These are phyloP conservation scores for Cryomyces minteri DNA, from an alignment of 495 filamentous ascomycete species.

Conservation along the genomic window DNA sequence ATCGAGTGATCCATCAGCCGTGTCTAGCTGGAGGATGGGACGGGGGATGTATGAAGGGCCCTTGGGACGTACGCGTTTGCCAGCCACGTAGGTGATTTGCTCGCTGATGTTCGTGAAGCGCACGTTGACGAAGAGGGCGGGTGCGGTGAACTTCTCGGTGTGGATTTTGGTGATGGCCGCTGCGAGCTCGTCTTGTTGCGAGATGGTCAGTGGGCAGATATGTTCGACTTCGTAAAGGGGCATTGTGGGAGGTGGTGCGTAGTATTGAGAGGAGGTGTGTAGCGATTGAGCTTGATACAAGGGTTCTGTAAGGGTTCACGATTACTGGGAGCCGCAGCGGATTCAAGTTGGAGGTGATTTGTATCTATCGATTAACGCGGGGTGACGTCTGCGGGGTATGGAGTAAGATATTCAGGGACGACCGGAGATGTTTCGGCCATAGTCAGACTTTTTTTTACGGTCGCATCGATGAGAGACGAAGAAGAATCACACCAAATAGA, in stretches of 20 bases:
- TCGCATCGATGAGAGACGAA: background rate
- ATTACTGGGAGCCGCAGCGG: no score
- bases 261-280: background rate
- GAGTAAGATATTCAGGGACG: no score
- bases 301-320: no score
- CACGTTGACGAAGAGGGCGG: conserved; percentile 15
- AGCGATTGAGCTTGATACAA: background rate
- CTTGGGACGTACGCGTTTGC: conserved; percentile 2
- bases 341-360: no score
- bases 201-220: conserved; percentile 4
- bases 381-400: no score
- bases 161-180: conserved; percentile 14
- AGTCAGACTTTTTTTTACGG: background rate
- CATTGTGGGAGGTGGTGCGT: conserved; percentile 5
- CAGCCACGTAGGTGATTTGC: no score
- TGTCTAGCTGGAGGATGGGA: background rate
- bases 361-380: no score
- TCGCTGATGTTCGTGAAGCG: conserved; percentile 4
- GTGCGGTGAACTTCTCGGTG: conserved; percentile 10
- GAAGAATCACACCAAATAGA: background rate
- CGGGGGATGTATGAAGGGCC: background rate
- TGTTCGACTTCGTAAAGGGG: conserved; percentile 17
- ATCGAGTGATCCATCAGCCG: background rate
- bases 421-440: background rate
- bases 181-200: conserved; percentile 12